Conservation (phyloP, 495 filamentous ascomycete species). For the Pyronema omphalodes region DNA sequence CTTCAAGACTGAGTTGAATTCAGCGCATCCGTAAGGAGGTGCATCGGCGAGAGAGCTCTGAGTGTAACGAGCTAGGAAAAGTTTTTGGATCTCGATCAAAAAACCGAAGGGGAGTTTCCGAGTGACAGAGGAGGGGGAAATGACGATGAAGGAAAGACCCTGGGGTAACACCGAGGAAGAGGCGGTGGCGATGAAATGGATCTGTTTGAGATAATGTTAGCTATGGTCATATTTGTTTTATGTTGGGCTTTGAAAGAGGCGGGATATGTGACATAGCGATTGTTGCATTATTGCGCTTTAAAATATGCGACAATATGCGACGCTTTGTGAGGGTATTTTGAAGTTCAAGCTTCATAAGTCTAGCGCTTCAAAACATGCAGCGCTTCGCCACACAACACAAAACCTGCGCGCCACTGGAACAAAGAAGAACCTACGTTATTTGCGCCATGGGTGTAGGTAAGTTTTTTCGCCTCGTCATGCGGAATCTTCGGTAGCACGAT, state of each 20-base stretch:
- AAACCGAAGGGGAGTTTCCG: constrained; percentile 85
- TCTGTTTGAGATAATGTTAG: constrained; percentile 18
- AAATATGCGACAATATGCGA: neutral
- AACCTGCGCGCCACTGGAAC: too few relatives aligned
- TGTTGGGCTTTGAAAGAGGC: too few relatives aligned
- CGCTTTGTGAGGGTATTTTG: too few relatives aligned
- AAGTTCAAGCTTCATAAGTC: too few relatives aligned
- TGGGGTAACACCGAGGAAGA: constrained; percentile 47
- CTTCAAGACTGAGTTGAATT: constrained; percentile 66
- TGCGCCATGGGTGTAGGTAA: constrained; percentile 79
- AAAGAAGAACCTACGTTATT: constrained; percentile 35
- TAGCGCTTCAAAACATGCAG: too few relatives aligned
- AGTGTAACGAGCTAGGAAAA: constrained; percentile 59
- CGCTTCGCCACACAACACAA: too few relatives aligned
- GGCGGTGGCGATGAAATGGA: constrained; percentile 86
- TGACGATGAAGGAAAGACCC: constrained; percentile 69
- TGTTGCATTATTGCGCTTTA: neutral
- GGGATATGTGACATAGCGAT: too few relatives aligned
- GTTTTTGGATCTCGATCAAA: constrained; percentile 76
- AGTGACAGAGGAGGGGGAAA: constrained; percentile 56
- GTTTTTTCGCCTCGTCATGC: constrained; percentile 63
- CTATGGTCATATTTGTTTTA: neutral
- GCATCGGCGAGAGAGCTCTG: constrained; percentile 59
- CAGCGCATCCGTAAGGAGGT: constrained; percentile 75
- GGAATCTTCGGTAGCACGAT: constrained; percentile 90